Percentiles rank a stretch among this genome's conserved stretches.
phyloP scores from a whole-genome alignment of 2,329 filamentous ascomycete species.

The Apiospora aurea region DNA sequence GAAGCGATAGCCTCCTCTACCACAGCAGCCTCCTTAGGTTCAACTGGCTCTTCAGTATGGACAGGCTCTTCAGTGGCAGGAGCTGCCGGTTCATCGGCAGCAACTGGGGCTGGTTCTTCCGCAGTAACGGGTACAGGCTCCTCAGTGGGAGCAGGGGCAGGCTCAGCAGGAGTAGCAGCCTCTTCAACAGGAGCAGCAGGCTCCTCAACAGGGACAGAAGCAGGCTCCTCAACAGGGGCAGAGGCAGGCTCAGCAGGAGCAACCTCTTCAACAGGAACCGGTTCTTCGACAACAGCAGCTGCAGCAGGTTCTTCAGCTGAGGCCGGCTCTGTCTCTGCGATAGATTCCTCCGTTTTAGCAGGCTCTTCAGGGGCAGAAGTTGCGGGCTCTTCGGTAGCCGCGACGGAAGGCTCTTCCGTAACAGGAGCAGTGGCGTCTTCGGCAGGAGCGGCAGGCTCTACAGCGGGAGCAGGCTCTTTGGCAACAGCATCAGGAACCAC shows the following conservation, averaged over 20 bases:
- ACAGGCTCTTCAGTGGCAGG: constrained; percentile 13
- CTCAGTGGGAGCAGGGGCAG: constrained; percentile 22
- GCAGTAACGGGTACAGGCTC: constrained; percentile 21
- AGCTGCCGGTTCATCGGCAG: neutral
- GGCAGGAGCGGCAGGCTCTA: neutral
- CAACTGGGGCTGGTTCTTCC: constrained; percentile 25
- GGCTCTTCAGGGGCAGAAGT: neutral
- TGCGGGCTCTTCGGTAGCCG: neutral
- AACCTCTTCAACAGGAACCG: constrained; percentile 25
- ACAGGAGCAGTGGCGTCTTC: neutral
- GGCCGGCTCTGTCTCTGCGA: constrained; percentile 17
- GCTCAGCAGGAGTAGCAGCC: constrained; percentile 27
- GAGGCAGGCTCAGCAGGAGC: constrained; percentile 22
- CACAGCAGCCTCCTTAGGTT: constrained; percentile 22
- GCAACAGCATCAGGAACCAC: constrained; percentile 6
- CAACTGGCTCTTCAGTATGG: constrained; percentile 15
- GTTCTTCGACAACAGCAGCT: constrained; percentile 23
- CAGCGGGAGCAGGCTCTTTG: neutral
- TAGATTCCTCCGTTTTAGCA: neutral
- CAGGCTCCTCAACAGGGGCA: constrained; percentile 10
- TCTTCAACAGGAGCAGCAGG: constrained; percentile 27
- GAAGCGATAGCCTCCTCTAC: neutral
- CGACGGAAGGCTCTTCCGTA: neutral
- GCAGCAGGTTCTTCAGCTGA: neutral
- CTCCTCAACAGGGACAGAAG: too few species aligned